Evolutionary conservation across 1,139 yeast genomes (phyloP).

Genomic region (Lodderomyces margitis): DNA sequence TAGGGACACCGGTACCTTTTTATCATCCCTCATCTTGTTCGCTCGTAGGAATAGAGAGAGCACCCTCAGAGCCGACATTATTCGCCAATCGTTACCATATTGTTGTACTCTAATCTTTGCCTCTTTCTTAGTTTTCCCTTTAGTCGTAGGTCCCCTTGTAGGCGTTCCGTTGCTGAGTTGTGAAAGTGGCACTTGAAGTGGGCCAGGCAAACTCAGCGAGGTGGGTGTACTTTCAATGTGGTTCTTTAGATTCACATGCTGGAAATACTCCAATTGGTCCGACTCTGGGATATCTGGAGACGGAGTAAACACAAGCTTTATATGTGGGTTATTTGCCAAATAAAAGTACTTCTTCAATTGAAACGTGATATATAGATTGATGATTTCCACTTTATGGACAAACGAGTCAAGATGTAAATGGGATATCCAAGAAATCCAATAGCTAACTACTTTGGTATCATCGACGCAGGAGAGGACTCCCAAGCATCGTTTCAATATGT

Average conservation of each 20-base stretch:
- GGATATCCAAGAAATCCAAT: constrained; percentile 60
- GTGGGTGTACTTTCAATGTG: constrained; percentile 16
- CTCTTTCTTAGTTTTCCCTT: constrained; percentile 21
- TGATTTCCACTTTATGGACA: constrained; percentile 47
- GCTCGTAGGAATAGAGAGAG: constrained; percentile 56
- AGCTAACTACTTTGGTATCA: constrained; percentile 35
- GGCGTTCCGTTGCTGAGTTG: constrained; percentile 12
- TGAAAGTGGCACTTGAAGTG: constrained; percentile 7
- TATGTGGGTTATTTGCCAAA: constrained; percentile 34
- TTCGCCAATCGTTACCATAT: constrained; percentile 82
- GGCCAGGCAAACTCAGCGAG: background rate
- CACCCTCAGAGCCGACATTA: constrained; percentile 61
- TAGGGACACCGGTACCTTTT: constrained; percentile 43
- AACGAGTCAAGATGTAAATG: constrained; percentile 41
- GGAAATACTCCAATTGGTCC: constrained; percentile 22
- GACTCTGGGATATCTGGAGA: constrained; percentile 6
- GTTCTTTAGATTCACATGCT: constrained; percentile 13
- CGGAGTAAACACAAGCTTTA: constrained; percentile 18
- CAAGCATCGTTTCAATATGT: constrained; percentile 60
- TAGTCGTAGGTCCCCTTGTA: constrained; percentile 11
- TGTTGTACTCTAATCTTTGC: constrained; percentile 54
- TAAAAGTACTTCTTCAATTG: constrained; percentile 47
- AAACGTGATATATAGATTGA: constrained; percentile 65
- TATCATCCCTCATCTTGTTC: constrained; percentile 35
- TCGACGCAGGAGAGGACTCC: constrained; percentile 62